Percentiles rank a stretch among this genome's conserved stretches.
Conservation (phyloP, 768 basidiomycete species). For the Rhodotorula graminis region DNA sequence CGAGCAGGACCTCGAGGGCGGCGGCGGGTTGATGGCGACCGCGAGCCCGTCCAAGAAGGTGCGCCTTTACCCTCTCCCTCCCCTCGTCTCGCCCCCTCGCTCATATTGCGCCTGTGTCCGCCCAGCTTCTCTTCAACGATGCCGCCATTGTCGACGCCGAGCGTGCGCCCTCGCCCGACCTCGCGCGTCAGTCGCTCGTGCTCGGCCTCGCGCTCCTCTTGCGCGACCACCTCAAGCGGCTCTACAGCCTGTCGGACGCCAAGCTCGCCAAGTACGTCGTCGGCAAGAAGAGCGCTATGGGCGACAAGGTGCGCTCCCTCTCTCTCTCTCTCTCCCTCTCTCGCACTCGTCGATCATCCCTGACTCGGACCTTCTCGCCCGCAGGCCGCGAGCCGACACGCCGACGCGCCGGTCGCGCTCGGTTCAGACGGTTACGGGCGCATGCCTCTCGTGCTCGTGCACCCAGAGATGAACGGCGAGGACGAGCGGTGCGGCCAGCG, state of each 20-base stretch:
- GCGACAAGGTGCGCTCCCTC: slow-evolving; percentile 59
- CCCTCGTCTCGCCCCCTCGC: no score
- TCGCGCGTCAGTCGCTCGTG: slow-evolving; percentile 58
- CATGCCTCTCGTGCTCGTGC: slow-evolving; percentile 58
- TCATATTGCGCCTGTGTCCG: no score
- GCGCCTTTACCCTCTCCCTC: no score
- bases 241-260: slow-evolving; percentile 75
- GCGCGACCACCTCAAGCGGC: slow-evolving; percentile 72
- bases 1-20: slow-evolving; percentile 49
- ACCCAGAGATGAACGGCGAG: slow-evolving; percentile 57
- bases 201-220: slow-evolving; percentile 81
- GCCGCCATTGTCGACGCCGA: neutral
- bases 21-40: slow-evolving; percentile 16
- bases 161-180: slow-evolving; percentile 6
- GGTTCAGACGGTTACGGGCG: slow-evolving; percentile 58
- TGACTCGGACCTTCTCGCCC: slow-evolving; percentile 50
- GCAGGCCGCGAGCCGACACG: slow-evolving; percentile 51
- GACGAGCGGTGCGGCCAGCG: slow-evolving; percentile 64
- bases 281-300: slow-evolving; percentile 82
- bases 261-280: slow-evolving; percentile 84
- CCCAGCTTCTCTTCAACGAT: fast-evolving
- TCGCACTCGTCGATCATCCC: no score
- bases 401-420: slow-evolving; percentile 18
- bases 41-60: slow-evolving; percentile 10
- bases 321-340: neutral